These are phyloP conservation scores for Suillus alpinus DNA, from an alignment of 768 basidiomycete species.

Conservation along the genomic window DNA sequence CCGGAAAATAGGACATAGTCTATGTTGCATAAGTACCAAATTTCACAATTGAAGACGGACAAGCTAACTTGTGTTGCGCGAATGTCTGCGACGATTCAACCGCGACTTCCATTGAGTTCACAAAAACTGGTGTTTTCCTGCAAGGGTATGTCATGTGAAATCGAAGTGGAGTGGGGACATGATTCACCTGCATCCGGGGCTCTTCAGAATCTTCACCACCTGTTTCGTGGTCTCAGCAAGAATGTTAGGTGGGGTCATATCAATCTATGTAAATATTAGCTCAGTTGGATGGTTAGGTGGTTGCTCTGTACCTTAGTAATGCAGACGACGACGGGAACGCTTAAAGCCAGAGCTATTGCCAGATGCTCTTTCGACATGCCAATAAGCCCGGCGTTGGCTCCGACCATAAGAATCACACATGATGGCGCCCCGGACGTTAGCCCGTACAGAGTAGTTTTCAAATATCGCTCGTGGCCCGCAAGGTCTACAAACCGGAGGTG, in stretches of 20 bases:
- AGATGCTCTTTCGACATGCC: slow-evolving; percentile 97
- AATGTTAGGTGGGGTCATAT: slow-evolving; percentile 95
- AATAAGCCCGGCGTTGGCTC: slow-evolving; percentile 89
- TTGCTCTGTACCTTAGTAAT: slow-evolving; percentile 75
- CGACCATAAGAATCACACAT: slow-evolving; percentile 90
- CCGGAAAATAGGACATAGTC: slow-evolving; percentile 88
- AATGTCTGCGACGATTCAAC: slow-evolving; percentile 76
- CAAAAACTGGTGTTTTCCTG: slow-evolving; percentile 81
- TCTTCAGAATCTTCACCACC: slow-evolving; percentile 86
- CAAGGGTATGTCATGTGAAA: not conserved
- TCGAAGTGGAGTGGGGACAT: not conserved
- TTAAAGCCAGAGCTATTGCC: slow-evolving; percentile 89
- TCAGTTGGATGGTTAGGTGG: not conserved
- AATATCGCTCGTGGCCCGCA: slow-evolving; percentile 92
- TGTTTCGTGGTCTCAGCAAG: slow-evolving; percentile 91
- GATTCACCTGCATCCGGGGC: slow-evolving; percentile 85
- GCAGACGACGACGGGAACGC: slow-evolving; percentile 90
- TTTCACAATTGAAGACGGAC: not conserved
- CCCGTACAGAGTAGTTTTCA: slow-evolving; percentile 93
- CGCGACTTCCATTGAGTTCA: slow-evolving; percentile 78
- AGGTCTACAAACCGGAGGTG: slow-evolving; percentile 57
- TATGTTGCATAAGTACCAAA: slow-evolving; percentile 26
- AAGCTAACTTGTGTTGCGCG: slow-evolving; percentile 62
- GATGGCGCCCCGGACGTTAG: slow-evolving; percentile 92
- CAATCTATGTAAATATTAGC: slow-evolving; percentile 49